Conservation (phyloP, 2,329 filamentous ascomycete genomes). For the Helotiales sp. region DNA sequence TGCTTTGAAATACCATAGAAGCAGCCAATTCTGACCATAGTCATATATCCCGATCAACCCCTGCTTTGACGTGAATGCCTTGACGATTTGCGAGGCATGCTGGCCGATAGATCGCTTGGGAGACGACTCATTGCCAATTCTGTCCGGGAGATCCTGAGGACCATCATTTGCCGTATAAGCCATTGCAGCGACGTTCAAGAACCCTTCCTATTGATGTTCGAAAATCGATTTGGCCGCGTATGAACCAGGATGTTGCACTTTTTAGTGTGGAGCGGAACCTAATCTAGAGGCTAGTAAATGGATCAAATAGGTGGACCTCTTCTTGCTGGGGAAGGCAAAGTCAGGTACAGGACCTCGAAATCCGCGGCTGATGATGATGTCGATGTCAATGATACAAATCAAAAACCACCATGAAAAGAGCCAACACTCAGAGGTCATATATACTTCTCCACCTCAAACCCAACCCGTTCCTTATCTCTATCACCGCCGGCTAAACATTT, state of each 20-base stretch:
- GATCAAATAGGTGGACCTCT: not conserved
- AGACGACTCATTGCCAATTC: slow-evolving; percentile 49
- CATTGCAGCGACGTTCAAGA: slow-evolving; percentile 22
- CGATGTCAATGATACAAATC: not conserved
- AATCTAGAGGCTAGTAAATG: not conserved
- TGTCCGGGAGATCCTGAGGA: slow-evolving; percentile 46
- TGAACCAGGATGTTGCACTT: not conserved
- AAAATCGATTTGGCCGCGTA: not conserved
- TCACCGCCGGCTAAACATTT: not conserved
- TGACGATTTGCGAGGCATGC: slow-evolving; percentile 47
- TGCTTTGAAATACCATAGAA: slow-evolving; percentile 10
- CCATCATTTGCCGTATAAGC: slow-evolving; percentile 37
- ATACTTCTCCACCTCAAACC: not conserved
- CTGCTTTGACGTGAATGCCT: slow-evolving; percentile 57
- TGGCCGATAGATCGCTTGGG: slow-evolving; percentile 49
- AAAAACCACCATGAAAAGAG: not conserved
- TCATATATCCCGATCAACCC: slow-evolving; percentile 87
- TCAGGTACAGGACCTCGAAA: not conserved
- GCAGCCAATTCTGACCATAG: slow-evolving; percentile 66
- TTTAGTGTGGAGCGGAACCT: slow-evolving; percentile 2
- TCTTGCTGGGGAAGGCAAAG: not conserved
- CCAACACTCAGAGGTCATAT: slow-evolving; percentile 1
- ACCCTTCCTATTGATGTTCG: too few relatives aligned
- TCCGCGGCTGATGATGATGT: not conserved
- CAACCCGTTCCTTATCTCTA: not conserved